Evolutionary conservation across 768 basidiomycete species (phyloP), one percentile per base, ranked within the genome.

Genomic region (Rhizopogon vulgaris): DNA sequence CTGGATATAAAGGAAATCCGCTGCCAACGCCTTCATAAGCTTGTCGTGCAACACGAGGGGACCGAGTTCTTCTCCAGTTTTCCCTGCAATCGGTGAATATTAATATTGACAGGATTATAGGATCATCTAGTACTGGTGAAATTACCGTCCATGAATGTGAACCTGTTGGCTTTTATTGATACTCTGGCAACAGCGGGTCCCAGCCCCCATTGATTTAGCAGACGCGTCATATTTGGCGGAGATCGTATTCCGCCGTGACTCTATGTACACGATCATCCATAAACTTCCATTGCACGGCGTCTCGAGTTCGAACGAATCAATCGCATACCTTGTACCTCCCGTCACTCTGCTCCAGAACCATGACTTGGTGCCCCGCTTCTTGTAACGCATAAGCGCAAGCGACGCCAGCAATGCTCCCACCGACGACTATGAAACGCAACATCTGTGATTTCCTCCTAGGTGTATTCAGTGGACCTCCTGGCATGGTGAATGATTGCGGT

Each of bases 161-260:
- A 53, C 24, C 52, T 56, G 2, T 36, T 8, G 7, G 60, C 56
- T n/a, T 42, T 57, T 14, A 60, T 49, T 0, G 65, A 40, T 5
- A 71, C 66, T 25, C 68, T 66, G 5, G 69, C 62, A 38, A 84
- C 59, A 9, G 62, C 58, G 32, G 77, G 72, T 14, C 65, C 73
- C 1, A 80, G 67, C 12, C 77, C 80, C 82, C 83, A 84, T 41
- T 77, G 69, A 28, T 69, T 61, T 39, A 84, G 63, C 0, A 83
- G 64, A 32, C 73, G 72, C 34, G 79, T 79, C 75, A 83, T 74
- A 55, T 82, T 79, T 1, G 83, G 80, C n/a, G 78, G 76, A 0
- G 76, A 70, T 11, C 73, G 72, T 14, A 76, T 60, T 24, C 72
- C 74, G 6, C 67, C 71, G 14, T 61, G 62, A 34, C 60, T 65